Conservation (phyloP, 2,329 filamentous ascomycete genomes). For the Berkeleyomyces rouxiae region DNA sequence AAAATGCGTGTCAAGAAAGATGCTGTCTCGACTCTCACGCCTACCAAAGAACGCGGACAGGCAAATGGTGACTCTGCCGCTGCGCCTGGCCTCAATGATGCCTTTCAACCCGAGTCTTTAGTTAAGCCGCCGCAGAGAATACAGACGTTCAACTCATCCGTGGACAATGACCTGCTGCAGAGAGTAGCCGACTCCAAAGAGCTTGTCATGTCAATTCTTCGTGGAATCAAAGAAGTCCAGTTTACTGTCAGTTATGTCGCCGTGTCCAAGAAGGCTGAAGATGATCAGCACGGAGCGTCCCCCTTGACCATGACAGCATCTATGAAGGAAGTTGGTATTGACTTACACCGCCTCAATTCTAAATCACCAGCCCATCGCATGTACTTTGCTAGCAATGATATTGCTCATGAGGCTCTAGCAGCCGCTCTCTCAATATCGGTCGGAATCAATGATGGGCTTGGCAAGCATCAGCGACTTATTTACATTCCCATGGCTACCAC, state of each 20-base stretch:
- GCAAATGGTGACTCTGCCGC: not conserved
- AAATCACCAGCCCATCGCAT: slow-evolving; percentile 91
- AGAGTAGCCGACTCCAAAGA: slow-evolving; percentile 85
- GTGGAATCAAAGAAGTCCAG: slow-evolving; percentile 91
- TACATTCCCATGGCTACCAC: slow-evolving; percentile 98
- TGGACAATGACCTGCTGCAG: slow-evolving; percentile 44
- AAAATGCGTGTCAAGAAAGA: slow-evolving; percentile 23
- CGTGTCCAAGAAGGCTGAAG: slow-evolving; percentile 61
- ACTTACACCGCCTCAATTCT: slow-evolving; percentile 77
- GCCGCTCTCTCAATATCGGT: slow-evolving; percentile 86
- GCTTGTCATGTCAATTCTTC: slow-evolving; percentile 74
- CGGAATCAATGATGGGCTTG: slow-evolving; percentile 77
- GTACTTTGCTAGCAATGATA: slow-evolving; percentile 88
- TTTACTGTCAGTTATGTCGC: slow-evolving; percentile 86
- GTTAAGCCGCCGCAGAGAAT: slow-evolving; percentile 7
- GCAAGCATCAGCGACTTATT: slow-evolving; percentile 67
- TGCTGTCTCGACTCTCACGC: not conserved
- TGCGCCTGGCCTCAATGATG: slow-evolving; percentile 17
- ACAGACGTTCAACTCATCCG: slow-evolving; percentile 10
- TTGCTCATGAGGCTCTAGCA: slow-evolving; percentile 85
- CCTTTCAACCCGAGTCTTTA: slow-evolving; percentile 20
- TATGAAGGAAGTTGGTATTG: slow-evolving; percentile 91
- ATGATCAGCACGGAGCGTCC: slow-evolving; percentile 50
- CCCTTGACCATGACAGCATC: slow-evolving; percentile 57
- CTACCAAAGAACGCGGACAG: not conserved